Base-by-base conservation (phyloP, 768 basidiomycete species). In the Suillus placidus region DNA sequence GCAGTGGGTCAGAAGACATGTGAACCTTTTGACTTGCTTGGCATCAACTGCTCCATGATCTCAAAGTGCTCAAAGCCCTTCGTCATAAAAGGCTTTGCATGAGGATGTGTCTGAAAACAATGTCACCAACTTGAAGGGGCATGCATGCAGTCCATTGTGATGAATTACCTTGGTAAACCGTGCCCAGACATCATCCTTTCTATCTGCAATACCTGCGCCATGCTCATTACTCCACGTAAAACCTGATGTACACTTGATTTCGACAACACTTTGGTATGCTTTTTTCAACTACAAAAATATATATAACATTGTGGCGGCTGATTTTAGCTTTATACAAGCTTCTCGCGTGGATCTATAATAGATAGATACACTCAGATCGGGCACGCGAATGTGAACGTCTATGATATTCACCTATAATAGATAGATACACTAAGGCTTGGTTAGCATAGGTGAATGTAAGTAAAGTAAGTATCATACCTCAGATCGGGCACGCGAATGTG, bases 191-290 rank as follows among this genome's bases (percentile, higher is more conserved):
- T 45, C 20, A n/a, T 45, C 43, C 20, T 45, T 45, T 45, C 43
- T 26, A 23, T 49, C 47, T 3, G 2, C 40, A 10, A 62, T 62
- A 45, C 61, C 43, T 4, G 10, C 61, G 9, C 61, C 30, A 20
- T 49, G 38, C 20, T 49, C 20, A 35, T 62, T 16, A 34, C 38
- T 42, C 38, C 20, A 62, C 7, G 45, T 62, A 49, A 62, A 62
- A 6, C 61, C 61, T 12, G 61, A 62, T 13, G 30, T n/a, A 34
- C 30, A 47, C 32, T 62, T 47, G 6, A 62, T 45, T 14, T 62
- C 18, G 5, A 62, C 20, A 18, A 62, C 45, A 20, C 34, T 37
- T 0, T 32, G 13, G 6, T 62, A 62, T n/a, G 45, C 23, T n/a
- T 62, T 47, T 32, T 35, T 51, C 14, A 62, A 37, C 61, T 62